A percentile compares a stretch with the other conserved stretches of the same genome.
These are phyloP conservation scores for Colletotrichum camelliae DNA, from an alignment of 2,329 filamentous ascomycete species.

Conservation along the genomic window DNA sequence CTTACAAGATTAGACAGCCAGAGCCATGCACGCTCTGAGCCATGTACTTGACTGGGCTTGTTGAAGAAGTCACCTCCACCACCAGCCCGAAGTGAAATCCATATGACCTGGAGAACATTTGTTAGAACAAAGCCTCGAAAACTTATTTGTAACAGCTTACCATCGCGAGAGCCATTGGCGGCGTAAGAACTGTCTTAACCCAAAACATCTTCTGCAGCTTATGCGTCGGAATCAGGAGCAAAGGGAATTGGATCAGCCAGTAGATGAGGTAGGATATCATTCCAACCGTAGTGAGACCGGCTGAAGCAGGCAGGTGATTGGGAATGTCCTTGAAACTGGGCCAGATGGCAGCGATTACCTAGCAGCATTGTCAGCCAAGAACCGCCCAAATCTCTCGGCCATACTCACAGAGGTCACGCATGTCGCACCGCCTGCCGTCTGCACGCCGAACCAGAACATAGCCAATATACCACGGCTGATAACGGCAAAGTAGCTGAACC, in stretches of 20 bases:
- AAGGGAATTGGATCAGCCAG: constrained; percentile 41
- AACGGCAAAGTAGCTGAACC: constrained; percentile 37
- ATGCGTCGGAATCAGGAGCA: constrained; percentile 47
- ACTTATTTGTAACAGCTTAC: constrained; percentile 29
- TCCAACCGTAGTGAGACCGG: background rate
- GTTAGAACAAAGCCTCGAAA: background rate
- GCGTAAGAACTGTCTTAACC: constrained; percentile 46
- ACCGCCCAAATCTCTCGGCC: background rate
- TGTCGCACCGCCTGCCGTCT: background rate
- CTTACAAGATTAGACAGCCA: background rate
- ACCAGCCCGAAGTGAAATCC: background rate
- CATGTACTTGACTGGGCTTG: background rate
- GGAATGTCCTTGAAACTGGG: background rate
- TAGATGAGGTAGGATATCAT: background rate
- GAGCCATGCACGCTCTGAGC: background rate
- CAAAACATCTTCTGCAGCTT: constrained; percentile 48
- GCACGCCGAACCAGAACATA: background rate
- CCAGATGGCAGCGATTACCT: background rate
- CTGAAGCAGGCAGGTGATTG: background rate
- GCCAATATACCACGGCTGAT: constrained; percentile 44
- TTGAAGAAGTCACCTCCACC: background rate
- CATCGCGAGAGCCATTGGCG: constrained; percentile 45
- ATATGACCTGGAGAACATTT: background rate
- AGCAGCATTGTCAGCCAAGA: background rate
- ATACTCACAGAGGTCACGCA: background rate